A percentile compares a stretch with the other conserved stretches of the same genome.
phyloP scores from a whole-genome alignment of 352 stramenopile species.

The Globisporangium spinosum region DNA sequence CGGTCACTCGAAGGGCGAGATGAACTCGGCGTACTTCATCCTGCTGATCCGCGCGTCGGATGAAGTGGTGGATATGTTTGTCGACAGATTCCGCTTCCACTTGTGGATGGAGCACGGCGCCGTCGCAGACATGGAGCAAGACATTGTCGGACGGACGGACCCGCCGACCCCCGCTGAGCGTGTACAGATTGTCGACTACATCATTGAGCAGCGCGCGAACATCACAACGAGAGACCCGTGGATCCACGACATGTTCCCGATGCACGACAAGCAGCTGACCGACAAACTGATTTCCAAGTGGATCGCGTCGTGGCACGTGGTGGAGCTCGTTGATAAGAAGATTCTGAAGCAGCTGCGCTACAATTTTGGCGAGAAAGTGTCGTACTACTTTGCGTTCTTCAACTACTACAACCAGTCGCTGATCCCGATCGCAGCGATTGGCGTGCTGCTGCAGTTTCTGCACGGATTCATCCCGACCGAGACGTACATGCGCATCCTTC shows the following conservation, averaged over 20 bases:
- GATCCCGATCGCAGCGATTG: constrained; percentile 65
- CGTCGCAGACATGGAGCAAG: constrained; percentile 73
- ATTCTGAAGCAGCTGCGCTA: constrained; percentile 60
- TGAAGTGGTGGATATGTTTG: constrained; percentile 51
- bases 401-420: constrained; percentile 82
- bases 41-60: constrained; percentile 63
- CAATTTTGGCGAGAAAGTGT: constrained; percentile 86
- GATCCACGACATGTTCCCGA: constrained; percentile 83
- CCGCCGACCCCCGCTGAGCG: constrained; percentile 72
- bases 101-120: constrained; percentile 80
- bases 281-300: constrained; percentile 66
- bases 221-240: constrained; percentile 52
- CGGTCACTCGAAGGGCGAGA: constrained; percentile 73
- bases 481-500: constrained; percentile 74
- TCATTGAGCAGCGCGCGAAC: constrained; percentile 73
- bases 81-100: constrained; percentile 64
- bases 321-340: constrained; percentile 54
- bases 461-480: constrained; percentile 50
- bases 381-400: constrained; percentile 86
- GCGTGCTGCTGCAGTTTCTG: constrained; percentile 54
- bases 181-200: constrained; percentile 83
- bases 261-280: constrained; percentile 71
- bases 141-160: constrained; percentile 53
- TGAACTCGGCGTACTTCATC: constrained; percentile 80
- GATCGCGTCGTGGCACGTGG: constrained; percentile 57